Conservation (phyloP, 495 filamentous ascomycete genomes). For the Penicillium malachiteum region DNA sequence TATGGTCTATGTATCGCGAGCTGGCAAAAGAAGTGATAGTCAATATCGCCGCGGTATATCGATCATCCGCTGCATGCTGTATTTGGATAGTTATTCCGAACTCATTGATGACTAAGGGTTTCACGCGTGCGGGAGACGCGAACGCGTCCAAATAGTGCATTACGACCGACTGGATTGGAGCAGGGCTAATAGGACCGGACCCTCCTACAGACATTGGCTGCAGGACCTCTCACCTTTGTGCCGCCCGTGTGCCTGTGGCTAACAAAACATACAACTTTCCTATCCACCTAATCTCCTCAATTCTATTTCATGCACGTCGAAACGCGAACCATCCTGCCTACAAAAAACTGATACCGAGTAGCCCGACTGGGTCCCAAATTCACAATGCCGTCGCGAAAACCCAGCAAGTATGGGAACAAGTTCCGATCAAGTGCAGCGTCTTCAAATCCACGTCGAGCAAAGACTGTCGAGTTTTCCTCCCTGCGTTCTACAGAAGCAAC, state of each 20-base stretch:
- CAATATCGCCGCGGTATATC: conserved; percentile 10
- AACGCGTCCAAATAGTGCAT: conserved; percentile 34
- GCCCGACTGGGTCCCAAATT: conserved; percentile 31
- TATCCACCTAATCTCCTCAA: neutral
- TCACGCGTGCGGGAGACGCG: conserved; percentile 34
- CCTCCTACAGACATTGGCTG: conserved; percentile 15
- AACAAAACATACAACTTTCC: neutral
- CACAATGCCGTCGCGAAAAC: conserved; percentile 58
- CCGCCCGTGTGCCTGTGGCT: conserved; percentile 4
- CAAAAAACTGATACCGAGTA: conserved; percentile 13
- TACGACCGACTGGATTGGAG: conserved; percentile 25
- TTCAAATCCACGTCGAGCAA: conserved; percentile 56
- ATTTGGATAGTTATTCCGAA: conserved; percentile 35
- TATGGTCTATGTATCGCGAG: neutral
- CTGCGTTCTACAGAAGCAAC: conserved; percentile 78
- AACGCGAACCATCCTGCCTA: conserved; percentile 7
- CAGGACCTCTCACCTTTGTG: conserved; percentile 7
- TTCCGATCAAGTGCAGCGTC: conserved; percentile 50
- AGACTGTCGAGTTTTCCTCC: conserved; percentile 74
- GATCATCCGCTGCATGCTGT: conserved; percentile 14
- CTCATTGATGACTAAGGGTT: conserved; percentile 10
- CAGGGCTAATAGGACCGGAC: conserved; percentile 15
- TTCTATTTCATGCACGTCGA: conserved; percentile 28
- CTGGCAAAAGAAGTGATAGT: conserved; percentile 1
- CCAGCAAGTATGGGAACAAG: conserved; percentile 55